Evolutionary conservation across 495 filamentous ascomycete species (phyloP), one percentile per base, ranked within the genome.

Genomic region (Xylaria castorea): DNA sequence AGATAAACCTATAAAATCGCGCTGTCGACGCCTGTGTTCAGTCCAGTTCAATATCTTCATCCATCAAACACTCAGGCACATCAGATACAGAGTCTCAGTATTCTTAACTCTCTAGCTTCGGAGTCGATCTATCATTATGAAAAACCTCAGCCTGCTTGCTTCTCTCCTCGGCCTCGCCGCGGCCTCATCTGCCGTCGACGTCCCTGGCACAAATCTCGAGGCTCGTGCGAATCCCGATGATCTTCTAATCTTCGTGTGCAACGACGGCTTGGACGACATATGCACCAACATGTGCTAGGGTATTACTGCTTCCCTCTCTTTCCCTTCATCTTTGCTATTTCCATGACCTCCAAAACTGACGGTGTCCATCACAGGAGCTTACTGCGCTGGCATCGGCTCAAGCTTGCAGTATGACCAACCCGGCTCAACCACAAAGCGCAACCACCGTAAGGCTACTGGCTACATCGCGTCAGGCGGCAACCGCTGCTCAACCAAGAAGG

Each of bases 201-300:
- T 25, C 60, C 18, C 18, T 11, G n/a, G 3, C 5, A 22, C 60
- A 25, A 42, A 42, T 25, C 60, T 63, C 18, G 36, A 63, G 40
- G 36, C n/a, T 42, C 60, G 60, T 44, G 6, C 42, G 11, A 36
- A 63, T 25, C 60, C 60, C 60, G 60, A 63, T 42, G 60, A 63
- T 63, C 60, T 63, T 42, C 60, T 63, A 2, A 44, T 63, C 60
- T 63, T 63, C n/a, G 60, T 63, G 16, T 63, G 60, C 36, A 42
- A 63, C 60, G 34, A 63, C 6, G 60, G 60, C 18, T 44, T 63
- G 36, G 60, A 63, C 34, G 60, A 63, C 11, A 63, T 63, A 42
- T 63, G 60, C 60, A 63, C 60, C 12, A 63, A 63, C 60, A 63
- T 63, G 60, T 63, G 60, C 5, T 63, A 63, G 20, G 60, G 60